A percentile compares a stretch with the other conserved stretches of the same genome.
Evolutionary conservation across 1,139 yeast species (phyloP).

Genomic region (Kodamaea sp.): DNA sequence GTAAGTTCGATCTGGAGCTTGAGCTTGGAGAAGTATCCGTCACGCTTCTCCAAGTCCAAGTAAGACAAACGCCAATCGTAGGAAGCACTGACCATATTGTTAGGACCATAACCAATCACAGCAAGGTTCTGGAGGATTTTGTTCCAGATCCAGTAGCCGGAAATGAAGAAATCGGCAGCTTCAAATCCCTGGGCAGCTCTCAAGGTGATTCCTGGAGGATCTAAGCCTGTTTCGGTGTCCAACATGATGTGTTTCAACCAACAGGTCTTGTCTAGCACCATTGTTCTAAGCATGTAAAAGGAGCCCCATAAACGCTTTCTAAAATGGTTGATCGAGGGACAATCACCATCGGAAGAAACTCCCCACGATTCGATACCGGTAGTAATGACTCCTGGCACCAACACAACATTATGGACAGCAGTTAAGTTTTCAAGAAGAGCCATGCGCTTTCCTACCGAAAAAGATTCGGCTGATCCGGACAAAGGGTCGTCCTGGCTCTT

Average conservation of each 20-base stretch:
- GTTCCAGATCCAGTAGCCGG: conserved; percentile 99
- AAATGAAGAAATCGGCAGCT: conserved; percentile 93
- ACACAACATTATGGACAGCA: conserved; percentile 73
- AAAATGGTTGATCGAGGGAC: conserved; percentile 83
- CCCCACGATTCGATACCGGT: conserved; percentile 97
- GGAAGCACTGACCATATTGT: conserved; percentile 85
- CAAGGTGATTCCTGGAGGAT: conserved; percentile 77
- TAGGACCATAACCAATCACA: conserved; percentile 90
- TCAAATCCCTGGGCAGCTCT: conserved; percentile 97
- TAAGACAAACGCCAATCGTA: conserved; percentile 96
- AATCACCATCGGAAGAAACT: conserved; percentile 58
- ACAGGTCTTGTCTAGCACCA: conserved; percentile 88
- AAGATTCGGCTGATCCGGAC: conserved; percentile 71
- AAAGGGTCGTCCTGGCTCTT: conserved; percentile 31
- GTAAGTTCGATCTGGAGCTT: conserved; percentile 69
- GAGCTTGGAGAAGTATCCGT: conserved; percentile 76
- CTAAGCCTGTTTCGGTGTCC: conserved; percentile 89
- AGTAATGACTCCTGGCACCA: conserved; percentile 96
- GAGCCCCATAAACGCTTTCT: conserved; percentile 96
- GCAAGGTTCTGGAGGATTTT: conserved; percentile 90
- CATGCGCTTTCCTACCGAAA: conserved; percentile 82
- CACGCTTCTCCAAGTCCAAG: conserved; percentile 83
- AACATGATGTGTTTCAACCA: conserved; percentile 92
- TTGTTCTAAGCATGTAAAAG: conserved; percentile 88
- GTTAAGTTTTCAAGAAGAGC: conserved; percentile 49